phyloP scores from a whole-genome alignment of 306 rosid genomes.

The Lathyrus oleraceus region DNA sequence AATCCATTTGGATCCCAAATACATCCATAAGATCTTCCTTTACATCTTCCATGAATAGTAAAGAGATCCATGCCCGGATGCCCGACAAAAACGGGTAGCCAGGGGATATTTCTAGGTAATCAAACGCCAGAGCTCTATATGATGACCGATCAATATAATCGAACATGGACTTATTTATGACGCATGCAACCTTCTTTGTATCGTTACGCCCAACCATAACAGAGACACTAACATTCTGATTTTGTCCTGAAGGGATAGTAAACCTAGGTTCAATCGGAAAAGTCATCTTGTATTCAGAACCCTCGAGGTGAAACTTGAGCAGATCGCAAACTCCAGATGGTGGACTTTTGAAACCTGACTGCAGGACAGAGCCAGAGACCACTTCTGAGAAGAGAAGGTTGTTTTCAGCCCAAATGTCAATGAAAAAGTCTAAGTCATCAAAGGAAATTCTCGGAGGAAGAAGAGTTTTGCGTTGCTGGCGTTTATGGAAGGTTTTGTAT shows the following conservation, averaged over 20 bases:
- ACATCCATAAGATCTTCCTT: constrained; percentile 69
- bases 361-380: constrained; percentile 69
- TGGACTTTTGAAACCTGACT: constrained; percentile 53
- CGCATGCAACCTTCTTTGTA: constrained; percentile 69
- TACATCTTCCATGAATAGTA: constrained; percentile 84
- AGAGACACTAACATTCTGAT: constrained; percentile 70
- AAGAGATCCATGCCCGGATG: constrained; percentile 86
- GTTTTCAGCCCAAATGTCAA: constrained; percentile 80
- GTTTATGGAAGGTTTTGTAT: constrained; percentile 63
- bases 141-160: constrained; percentile 80
- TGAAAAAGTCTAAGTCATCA: constrained; percentile 84
- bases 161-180: constrained; percentile 67
- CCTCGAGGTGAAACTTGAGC: constrained; percentile 61
- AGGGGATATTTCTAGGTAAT: constrained; percentile 84
- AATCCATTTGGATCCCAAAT: constrained; percentile 92
- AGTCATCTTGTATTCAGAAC: constrained; percentile 80
- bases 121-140: constrained; percentile 79
- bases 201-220: constrained; percentile 87
- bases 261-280: constrained; percentile 74
- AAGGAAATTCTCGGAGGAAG: constrained; percentile 83
- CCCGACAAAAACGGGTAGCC: constrained; percentile 68
- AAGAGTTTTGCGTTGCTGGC: constrained; percentile 57
- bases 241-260: constrained; percentile 61
- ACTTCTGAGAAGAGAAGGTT: constrained; percentile 72
- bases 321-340: constrained; percentile 57